A percentile compares a stretch with the other conserved stretches of the same genome.
Evolutionary conservation across 108 stramenopile species (phyloP).

Genomic region (Fragilaria radians): DNA sequence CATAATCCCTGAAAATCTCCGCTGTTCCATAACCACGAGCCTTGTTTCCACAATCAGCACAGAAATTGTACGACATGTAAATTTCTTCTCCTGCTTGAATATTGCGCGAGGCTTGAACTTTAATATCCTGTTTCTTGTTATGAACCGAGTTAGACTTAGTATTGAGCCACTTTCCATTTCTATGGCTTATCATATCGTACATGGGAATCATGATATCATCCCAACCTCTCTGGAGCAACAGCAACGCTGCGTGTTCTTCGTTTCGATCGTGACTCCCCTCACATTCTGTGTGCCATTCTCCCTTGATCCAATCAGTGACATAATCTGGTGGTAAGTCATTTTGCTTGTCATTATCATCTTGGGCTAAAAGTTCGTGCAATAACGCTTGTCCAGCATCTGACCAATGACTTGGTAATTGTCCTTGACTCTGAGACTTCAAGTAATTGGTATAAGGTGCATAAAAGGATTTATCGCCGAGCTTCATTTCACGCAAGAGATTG

Average conservation of each 20-base stretch:
- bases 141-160: constrained; percentile 13
- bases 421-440: constrained; percentile 32
- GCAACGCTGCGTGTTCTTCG: constrained; percentile 29
- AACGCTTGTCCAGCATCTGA: constrained; percentile 33
- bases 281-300: constrained; percentile 25
- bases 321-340: constrained; percentile 4
- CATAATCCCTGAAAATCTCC: constrained; percentile 61
- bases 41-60: constrained; percentile 33
- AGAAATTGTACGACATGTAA: constrained; percentile 58
- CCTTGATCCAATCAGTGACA: constrained; percentile 10
- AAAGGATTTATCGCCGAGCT: constrained; percentile 38
- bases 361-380: constrained; percentile 21
- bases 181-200: constrained; percentile 64
- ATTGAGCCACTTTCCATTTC: constrained; percentile 40
- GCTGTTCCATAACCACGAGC: constrained; percentile 40
- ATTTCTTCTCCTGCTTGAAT: constrained; percentile 59
- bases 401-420: constrained; percentile 45
- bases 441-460: constrained; percentile 68
- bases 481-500: constrained; percentile 27
- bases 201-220: constrained; percentile 63
- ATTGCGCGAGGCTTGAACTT: constrained; percentile 22
- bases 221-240: constrained; percentile 50
- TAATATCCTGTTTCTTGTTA: constrained; percentile 18
- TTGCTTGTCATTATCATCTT: neutral
- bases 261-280: constrained; percentile 19